Percentiles rank a stretch among this genome's conserved stretches.
These are phyloP conservation scores for Gracilariopsis chorda DNA, from an alignment of 23 red algal genomes.

Conservation along the genomic window DNA sequence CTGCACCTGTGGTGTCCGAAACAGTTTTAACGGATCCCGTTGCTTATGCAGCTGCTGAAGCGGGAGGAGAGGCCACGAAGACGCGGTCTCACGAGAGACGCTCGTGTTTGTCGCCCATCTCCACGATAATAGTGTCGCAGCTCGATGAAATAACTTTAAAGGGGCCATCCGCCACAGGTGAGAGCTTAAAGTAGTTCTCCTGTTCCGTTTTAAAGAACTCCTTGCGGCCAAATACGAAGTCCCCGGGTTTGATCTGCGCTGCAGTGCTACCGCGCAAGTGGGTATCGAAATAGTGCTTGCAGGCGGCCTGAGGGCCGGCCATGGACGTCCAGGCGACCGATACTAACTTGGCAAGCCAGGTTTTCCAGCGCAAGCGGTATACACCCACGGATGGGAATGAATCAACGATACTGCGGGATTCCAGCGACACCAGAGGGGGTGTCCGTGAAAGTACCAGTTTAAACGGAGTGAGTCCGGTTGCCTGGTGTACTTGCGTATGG, in stretches of 20 bases:
- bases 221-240: background rate
- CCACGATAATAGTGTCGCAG: too few species aligned
- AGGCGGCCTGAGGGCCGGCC: background rate
- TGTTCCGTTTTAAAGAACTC: background rate
- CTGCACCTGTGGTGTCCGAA: too few species aligned
- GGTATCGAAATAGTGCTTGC: background rate
- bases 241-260: background rate
- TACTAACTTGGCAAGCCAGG: background rate
- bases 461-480: background rate
- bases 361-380: background rate
- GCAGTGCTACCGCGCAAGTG: background rate
- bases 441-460: background rate
- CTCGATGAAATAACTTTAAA: too few species aligned
- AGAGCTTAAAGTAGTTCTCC: too few species aligned
- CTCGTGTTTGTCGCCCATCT: too few species aligned
- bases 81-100: too few species aligned
- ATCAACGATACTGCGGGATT: background rate
- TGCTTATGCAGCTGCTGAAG: too few species aligned
- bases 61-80: too few species aligned
- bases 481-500: background rate
- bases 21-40: too few species aligned
- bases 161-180: too few species aligned
- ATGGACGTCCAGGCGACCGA: background rate
- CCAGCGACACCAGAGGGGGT: background rate
- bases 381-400: background rate